Evolutionary conservation across 2,329 filamentous ascomycete genomes (phyloP).

Genomic region (Fusarium floridanum): DNA sequence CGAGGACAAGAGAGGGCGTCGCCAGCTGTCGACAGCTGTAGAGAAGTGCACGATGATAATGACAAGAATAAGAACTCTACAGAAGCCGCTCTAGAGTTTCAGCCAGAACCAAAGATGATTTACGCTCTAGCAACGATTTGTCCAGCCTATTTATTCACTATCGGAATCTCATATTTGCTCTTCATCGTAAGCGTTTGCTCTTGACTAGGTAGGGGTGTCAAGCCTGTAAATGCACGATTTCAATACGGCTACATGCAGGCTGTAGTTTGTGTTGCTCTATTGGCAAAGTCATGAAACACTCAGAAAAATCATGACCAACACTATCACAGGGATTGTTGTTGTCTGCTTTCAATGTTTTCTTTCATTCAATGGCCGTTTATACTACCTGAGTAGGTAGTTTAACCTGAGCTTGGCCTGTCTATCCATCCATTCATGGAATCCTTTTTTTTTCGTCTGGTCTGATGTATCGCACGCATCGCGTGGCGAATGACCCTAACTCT

Average conservation of each 20-base stretch:
- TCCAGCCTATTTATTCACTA: slow-evolving; percentile 9
- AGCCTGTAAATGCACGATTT: slow-evolving; percentile 11
- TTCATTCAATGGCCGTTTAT: slow-evolving; percentile 14
- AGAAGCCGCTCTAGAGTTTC: neutral
- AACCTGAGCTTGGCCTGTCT: slow-evolving; percentile 12
- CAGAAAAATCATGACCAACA: slow-evolving; percentile 1
- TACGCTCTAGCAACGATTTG: neutral
- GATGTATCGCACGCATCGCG: neutral
- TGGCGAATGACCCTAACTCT: neutral
- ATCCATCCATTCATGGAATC: neutral
- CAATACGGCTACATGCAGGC: slow-evolving; percentile 37
- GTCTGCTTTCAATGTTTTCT: slow-evolving; percentile 4
- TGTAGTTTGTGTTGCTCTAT: slow-evolving; percentile 30
- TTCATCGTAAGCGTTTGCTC: slow-evolving; percentile 18
- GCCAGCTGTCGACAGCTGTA: neutral
- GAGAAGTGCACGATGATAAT: neutral
- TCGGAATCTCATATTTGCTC: neutral
- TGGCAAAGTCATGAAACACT: slow-evolving; percentile 17
- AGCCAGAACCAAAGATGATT: neutral
- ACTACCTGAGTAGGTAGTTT: slow-evolving; percentile 3
- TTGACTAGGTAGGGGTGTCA: neutral
- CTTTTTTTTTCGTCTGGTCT: neutral
- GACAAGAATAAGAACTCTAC: neutral
- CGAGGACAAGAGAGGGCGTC: slow-evolving; percentile 4
- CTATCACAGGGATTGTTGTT: neutral